Evolutionary conservation across 2,329 filamentous ascomycete genomes (phyloP).

Genomic region (Torrubiellomyces zombiae): DNA sequence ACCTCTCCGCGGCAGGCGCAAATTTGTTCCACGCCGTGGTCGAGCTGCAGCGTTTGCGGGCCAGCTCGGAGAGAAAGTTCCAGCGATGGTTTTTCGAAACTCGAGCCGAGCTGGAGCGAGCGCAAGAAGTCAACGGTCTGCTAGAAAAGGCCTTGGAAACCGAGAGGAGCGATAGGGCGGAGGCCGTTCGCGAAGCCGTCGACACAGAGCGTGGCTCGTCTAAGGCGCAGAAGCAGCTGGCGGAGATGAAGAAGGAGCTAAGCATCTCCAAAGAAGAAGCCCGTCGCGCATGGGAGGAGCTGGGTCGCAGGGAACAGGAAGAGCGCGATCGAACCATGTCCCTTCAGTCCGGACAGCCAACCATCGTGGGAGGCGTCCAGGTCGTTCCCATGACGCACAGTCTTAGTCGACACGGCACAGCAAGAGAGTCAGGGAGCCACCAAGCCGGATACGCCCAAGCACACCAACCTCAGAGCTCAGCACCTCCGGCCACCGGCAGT

Average conservation of each 20-base stretch:
- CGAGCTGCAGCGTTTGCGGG: constrained; percentile 80
- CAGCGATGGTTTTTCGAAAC: constrained; percentile 98
- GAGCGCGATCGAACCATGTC: constrained; percentile 75
- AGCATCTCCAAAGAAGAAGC: constrained; percentile 94
- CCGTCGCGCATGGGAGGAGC: constrained; percentile 88
- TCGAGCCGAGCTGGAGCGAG: constrained; percentile 68
- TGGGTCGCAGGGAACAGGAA: constrained; percentile 82
- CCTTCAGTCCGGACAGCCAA: constrained; percentile 76
- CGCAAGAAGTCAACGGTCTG: constrained; percentile 66
- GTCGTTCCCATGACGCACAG: constrained; percentile 82
- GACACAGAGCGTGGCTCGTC: constrained; percentile 55
- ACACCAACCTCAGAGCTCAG: constrained; percentile 20
- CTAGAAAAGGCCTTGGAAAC: constrained; percentile 59
- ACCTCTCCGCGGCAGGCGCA: constrained; percentile 90
- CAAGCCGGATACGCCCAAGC: constrained; percentile 13
- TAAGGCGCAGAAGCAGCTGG: constrained; percentile 61
- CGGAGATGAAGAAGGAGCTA: constrained; percentile 82
- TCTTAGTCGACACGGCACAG: constrained; percentile 34
- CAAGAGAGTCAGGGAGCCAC: constrained; percentile 18
- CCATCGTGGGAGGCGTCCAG: constrained; percentile 80
- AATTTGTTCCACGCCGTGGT: constrained; percentile 97
- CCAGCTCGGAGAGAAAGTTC: constrained; percentile 93
- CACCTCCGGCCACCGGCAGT: constrained; percentile 18
- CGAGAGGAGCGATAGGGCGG: constrained; percentile 53
- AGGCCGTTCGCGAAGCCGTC: constrained; percentile 49